Evolutionary conservation across 2,329 filamentous ascomycete genomes (phyloP), one percentile per base, ranked within the genome.

Genomic region (Diaporthe caulivora): DNA sequence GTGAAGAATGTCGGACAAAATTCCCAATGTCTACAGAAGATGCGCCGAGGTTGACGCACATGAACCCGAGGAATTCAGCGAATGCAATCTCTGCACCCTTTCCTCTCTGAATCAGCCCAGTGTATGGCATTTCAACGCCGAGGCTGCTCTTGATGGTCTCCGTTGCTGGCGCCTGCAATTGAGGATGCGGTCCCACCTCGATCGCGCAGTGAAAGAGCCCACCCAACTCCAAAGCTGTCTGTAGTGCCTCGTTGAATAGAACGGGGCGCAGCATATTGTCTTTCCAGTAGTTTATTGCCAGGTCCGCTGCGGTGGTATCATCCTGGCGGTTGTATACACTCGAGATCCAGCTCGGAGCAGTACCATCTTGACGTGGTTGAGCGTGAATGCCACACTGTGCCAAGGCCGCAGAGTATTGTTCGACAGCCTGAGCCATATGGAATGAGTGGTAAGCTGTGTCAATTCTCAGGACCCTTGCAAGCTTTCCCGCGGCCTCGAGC

Each of bases 391-490:
- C 73, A 40, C 79, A 82, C 21, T 69, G 71, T 2, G 70, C 44
- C 53, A 86, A 74, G 1, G 76, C 77, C 34, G 80, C 71, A 3
- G 80, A 73, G 70, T 87, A 87, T 64, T 80, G 73, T 0, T 49
- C 75, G 0, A 82, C 81, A 0, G 84, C 78, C 29, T 34, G 72
- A 1, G 77, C 64, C 86, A 88, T 88, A 75, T 88, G 87, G 1
- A 81, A 81, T 0, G 86, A 88, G 77, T 88, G 87, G 67, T 88
- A 88, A 0, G 86, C 87, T 0, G 81, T 86, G 57, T 87, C 84
- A 0, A 88, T 82, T 1, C 77, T 75, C 9, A 88, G 78, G 0
- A 80, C 15, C 2, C 83, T 78, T 0, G 81, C 80, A 64, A 85
- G 85, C 64, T 77, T 82, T 1, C 78, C 72, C 18, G 75, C 71